Evolutionary conservation across 257 asterid genomes (phyloP), one percentile per base, ranked within the genome.

Genomic region (Solanum dulcamara): DNA sequence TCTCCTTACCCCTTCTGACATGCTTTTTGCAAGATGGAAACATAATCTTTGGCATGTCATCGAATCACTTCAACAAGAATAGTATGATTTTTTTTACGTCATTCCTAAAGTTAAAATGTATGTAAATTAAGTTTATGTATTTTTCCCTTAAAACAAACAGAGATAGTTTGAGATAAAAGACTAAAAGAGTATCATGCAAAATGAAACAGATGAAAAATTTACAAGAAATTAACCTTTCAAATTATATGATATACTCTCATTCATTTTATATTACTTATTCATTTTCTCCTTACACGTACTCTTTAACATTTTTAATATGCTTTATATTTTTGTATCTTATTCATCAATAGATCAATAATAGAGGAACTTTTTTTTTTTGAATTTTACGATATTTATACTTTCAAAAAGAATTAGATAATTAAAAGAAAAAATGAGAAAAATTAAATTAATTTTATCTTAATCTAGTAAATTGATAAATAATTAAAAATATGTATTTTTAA

Each of bases 141-240:
- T 50, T 33, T 50, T 50, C 15, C 17, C 12, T n/a, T n/a, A 24
- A 59, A 59, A n/a, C 32, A 59, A n/a, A 59, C 5, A 22, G 68
- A 24, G 14, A 22, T 57, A 59, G 14, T 24, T n/a, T 59, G 67
- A 57, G 30, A n/a, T n/a, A n/a, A n/a, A n/a, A n/a, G n/a, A n/a
- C n/a, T 4, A 0, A 6, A 22, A 57, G 14, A 24, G 67, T 59
- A 10, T 59, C 71, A 28, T 28, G 71, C 71, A 64, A 13, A 26
- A 28, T 64, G 37, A 28, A 28, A 28, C 0, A 13, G 20, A 64
- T 28, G 10, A 64, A 28, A 12, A 0, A 0, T 1, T 7, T 26
- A 48, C 15, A 62, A 62, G 10, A 28, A 64, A 64, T 28, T 62
- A 62, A 64, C 2, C 2, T 5, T 62, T 28, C 0, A 28, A 28